Base-by-base conservation (phyloP, 1,284 basidiomycete species). In the Ganoderma sp. region DNA sequence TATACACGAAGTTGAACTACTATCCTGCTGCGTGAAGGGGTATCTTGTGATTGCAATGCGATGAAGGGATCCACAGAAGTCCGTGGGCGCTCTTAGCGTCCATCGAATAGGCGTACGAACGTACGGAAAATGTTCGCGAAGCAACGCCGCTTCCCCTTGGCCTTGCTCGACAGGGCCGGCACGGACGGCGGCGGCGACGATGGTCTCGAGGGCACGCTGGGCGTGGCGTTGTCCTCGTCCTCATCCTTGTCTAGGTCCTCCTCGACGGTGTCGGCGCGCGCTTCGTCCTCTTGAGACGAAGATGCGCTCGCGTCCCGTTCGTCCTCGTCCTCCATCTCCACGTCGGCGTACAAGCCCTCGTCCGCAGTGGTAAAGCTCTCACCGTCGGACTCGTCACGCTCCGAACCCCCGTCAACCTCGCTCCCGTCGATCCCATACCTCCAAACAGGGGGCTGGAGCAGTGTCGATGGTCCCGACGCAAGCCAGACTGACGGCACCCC, bases 131-230 rank as follows among this genome's bases (percentile, higher is more conserved):
- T 41, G 25, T 45, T 28, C 32, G 9, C 54, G 45, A 67, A 56
- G 60, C 65, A 67, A 10, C 64, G 58, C 22, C 39, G 64, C 42
- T 60, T 60, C 42, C 54, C 56, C 42, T 57, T 62, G 28, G 58
- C 58, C 58, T 60, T 60, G 58, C 37, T 14, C 14, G 41, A 60
- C 2, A 60, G 39, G 39, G 17, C 34, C n/a, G 41, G 37, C n/a
- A 22, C 12, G 14, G 58, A 6, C 7, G 41, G 12, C 6, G 22
- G 12, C 6, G 14, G 22, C 37, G 22, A 25, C 15, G 58, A n/a
- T 17, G 22, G 22, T 14, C 48, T 28, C 12, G 48, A 14, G 48
- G 22, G 48, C 5, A n/a, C 22, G 22, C 4, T 10, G 22, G 22
- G n/a, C 9, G 3, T 12, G 22, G 10, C 48, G 10, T 52, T 25